Evolutionary conservation across 768 basidiomycete genomes (phyloP).

Genomic region (Boletus sp.): DNA sequence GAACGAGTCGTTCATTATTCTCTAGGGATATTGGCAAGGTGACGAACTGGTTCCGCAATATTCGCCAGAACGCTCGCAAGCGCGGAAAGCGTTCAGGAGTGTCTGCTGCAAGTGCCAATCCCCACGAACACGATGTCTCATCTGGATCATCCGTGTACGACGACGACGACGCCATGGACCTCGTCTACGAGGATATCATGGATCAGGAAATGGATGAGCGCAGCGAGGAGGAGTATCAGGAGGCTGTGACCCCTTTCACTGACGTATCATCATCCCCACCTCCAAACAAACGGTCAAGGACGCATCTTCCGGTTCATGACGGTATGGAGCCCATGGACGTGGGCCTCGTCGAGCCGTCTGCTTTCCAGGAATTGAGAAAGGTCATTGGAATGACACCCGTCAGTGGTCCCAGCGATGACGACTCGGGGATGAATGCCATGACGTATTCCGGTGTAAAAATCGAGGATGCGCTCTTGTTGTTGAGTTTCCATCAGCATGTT

Average conservation of each 20-base stretch:
- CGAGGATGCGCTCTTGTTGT: constrained; percentile 70
- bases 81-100: constrained; percentile 51
- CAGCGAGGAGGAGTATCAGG: constrained; percentile 71
- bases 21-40: constrained; percentile 77
- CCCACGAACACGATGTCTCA: constrained; percentile 48
- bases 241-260: constrained; percentile 71
- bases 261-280: constrained; percentile 43
- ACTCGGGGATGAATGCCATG: constrained; percentile 25
- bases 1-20: constrained; percentile 13
- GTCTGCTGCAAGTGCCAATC: constrained; percentile 33
- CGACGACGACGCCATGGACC: constrained; percentile 48
- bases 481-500: constrained; percentile 70
- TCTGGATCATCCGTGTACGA: constrained; percentile 50
- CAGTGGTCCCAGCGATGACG: constrained; percentile 23
- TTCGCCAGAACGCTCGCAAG: constrained; percentile 77
- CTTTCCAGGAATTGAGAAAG: constrained; percentile 50
- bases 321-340: constrained; percentile 32
- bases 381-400: constrained; percentile 26
- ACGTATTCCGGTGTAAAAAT: constrained; percentile 55
- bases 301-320: constrained; percentile 31
- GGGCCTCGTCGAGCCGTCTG: constrained; percentile 38
- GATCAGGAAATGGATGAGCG: constrained; percentile 47
- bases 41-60: constrained; percentile 86
- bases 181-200: constrained; percentile 41
- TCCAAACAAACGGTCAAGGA: constrained; percentile 29